Conservation (phyloP, 2,329 filamentous ascomycete genomes). For the Claviceps africana region DNA sequence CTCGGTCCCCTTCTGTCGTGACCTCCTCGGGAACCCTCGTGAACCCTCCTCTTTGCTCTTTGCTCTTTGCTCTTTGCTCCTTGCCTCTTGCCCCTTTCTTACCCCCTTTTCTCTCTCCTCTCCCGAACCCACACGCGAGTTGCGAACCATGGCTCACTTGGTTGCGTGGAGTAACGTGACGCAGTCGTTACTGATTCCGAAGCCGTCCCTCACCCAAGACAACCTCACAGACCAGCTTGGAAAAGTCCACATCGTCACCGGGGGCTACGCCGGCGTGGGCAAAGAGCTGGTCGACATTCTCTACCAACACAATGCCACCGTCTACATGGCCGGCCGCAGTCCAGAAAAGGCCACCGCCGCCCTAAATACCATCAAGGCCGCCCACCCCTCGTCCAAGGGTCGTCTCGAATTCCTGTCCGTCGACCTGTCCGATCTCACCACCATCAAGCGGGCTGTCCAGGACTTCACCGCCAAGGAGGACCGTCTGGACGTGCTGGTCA, state of each 20-base stretch:
- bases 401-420: conserved; percentile 29
- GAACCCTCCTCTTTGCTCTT: too few relatives aligned
- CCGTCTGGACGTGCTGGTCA: conserved; percentile 26
- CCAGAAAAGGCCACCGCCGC: conserved; percentile 29
- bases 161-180: neutral
- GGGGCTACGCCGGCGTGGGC: conserved; percentile 30
- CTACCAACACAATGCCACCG: conserved; percentile 36
- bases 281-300: conserved; percentile 38
- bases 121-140: neutral
- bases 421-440: conserved; percentile 27
- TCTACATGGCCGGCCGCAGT: conserved; percentile 40
- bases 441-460: conserved; percentile 18
- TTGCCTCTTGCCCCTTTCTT: too few relatives aligned
- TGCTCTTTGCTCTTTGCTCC: too few relatives aligned
- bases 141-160: neutral
- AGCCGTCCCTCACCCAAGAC: conserved; percentile 4
- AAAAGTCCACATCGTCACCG: conserved; percentile 37
- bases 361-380: conserved; percentile 28
- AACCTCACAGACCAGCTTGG: conserved; percentile 4
- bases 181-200: conserved; percentile 4
- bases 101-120: neutral
- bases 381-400: conserved; percentile 23
- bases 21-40: too few relatives aligned
- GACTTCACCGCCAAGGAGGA: conserved; percentile 17
- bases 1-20: too few relatives aligned